These are phyloP conservation scores for Salvia miltiorrhiza DNA, from an alignment of 257 asterid genomes.

Conservation along the genomic window DNA sequence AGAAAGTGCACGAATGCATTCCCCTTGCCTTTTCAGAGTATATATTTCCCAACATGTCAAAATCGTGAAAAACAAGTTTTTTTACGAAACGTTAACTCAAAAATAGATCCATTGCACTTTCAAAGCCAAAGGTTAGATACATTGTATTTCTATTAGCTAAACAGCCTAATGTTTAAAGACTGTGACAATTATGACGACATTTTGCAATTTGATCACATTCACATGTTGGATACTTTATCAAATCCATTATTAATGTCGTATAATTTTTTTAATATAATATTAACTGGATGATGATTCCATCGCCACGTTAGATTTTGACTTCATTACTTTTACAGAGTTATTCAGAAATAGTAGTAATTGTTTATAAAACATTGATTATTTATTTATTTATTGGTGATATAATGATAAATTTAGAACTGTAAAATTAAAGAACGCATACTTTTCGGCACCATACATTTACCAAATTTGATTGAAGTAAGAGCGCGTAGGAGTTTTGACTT, in stretches of 20 bases:
- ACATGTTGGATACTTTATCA: not conserved
- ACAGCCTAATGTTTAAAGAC: not conserved
- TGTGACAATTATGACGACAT: not conserved
- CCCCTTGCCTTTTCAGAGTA: not conserved
- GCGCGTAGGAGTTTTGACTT: slow-evolving; percentile 35
- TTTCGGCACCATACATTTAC: no score
- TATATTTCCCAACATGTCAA: not conserved
- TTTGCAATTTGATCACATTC: not conserved
- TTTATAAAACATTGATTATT: not conserved
- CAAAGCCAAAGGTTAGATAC: not conserved
- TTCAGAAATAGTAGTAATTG: no score
- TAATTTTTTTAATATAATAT: no score
- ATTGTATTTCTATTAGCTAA: not conserved
- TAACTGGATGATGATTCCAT: no score
- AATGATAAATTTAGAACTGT: not conserved
- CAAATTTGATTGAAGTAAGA: not conserved
- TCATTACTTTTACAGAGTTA: no score
- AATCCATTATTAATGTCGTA: no score
- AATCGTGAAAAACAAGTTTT: not conserved
- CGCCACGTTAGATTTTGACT: no score
- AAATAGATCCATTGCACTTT: slow-evolving; percentile 11
- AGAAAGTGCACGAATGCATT: no score
- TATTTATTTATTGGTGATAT: not conserved
- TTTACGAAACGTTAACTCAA: not conserved
- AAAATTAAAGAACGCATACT: not conserved